Conservation (phyloP, 768 basidiomycete genomes). For the Mycena filopes region DNA sequence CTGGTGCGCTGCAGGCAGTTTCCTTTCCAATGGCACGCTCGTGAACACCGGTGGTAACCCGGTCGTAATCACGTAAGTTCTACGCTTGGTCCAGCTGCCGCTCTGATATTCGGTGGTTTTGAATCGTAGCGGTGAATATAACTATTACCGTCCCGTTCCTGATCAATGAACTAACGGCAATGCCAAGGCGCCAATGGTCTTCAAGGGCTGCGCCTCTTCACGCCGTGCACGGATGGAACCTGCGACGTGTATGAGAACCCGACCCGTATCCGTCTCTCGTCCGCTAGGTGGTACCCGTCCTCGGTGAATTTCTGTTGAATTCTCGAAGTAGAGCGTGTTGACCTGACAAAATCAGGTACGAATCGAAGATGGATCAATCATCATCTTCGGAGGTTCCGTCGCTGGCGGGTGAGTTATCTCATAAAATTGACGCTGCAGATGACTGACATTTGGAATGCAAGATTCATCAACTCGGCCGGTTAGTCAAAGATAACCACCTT, state of each 20-base stretch:
- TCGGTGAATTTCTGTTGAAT: conserved; percentile 37
- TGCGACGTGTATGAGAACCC: conserved; percentile 52
- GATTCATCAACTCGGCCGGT: conserved; percentile 63
- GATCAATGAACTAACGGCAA: background rate
- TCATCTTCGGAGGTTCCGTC: conserved; percentile 34
- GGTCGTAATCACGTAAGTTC: conserved; percentile 28
- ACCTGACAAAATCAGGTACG: conserved; percentile 27
- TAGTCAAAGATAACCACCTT: background rate
- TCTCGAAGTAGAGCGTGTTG: background rate
- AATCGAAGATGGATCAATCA: conserved; percentile 37
- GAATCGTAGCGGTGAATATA: conserved; percentile 15
- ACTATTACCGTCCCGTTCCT: background rate
- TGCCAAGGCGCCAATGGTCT: conserved; percentile 41
- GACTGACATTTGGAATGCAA: conserved; percentile 35
- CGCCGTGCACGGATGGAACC: conserved; percentile 48
- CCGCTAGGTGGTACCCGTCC: conserved; percentile 54
- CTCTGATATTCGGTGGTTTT: too few relatives aligned
- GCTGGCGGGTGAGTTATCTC: conserved; percentile 27
- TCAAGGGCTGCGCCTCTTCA: conserved; percentile 50
- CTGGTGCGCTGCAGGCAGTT: conserved; percentile 56
- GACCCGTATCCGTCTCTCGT: conserved; percentile 44
- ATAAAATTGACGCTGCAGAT: background rate
- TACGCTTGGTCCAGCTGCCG: too few relatives aligned
- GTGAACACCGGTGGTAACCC: conserved; percentile 37
- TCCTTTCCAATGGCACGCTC: conserved; percentile 55